A percentile compares a stretch with the other conserved stretches of the same genome.
These are phyloP conservation scores for Lactifluus piperatus DNA, from an alignment of 768 basidiomycete species.

Conservation along the genomic window DNA sequence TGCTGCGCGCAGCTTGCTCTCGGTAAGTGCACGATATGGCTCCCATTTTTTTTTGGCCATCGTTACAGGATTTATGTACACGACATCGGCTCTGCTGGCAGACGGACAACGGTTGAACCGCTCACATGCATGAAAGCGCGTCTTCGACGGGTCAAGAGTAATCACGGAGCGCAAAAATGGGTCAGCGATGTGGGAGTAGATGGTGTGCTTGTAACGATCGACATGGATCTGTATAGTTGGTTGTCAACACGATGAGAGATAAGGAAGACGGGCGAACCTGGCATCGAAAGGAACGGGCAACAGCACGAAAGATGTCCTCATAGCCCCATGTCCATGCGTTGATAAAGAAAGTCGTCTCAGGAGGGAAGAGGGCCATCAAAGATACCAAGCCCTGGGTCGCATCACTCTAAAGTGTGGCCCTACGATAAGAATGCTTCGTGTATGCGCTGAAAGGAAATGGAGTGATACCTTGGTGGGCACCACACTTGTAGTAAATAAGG, in stretches of 20 bases:
- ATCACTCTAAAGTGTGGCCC: constrained; percentile 37
- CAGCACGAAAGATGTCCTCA: constrained; percentile 77
- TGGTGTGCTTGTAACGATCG: constrained; percentile 75
- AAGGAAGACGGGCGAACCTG: constrained; percentile 34
- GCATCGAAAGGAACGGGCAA: constrained; percentile 56
- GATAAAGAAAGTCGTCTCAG: constrained; percentile 70
- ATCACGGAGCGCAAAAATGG: constrained; percentile 52
- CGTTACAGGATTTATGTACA: constrained; percentile 78
- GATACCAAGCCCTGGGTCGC: constrained; percentile 60
- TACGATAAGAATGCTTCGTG: background rate
- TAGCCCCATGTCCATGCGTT: constrained; percentile 97
- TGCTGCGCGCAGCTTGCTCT: constrained; percentile 34
- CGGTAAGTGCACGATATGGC: constrained; percentile 37
- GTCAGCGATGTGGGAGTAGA: constrained; percentile 52
- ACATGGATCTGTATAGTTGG: constrained; percentile 60
- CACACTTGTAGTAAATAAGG: constrained; percentile 36
- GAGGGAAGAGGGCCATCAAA: constrained; percentile 61
- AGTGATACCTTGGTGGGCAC: background rate
- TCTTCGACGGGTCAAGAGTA: constrained; percentile 48
- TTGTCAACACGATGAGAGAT: background rate
- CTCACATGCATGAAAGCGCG: constrained; percentile 93
- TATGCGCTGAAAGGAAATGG: background rate
- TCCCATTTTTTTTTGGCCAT: constrained; percentile 56
- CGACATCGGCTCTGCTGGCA: constrained; percentile 42
- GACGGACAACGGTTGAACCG: constrained; percentile 63